phyloP scores from a whole-genome alignment of 352 stramenopile genomes.

The Peronospora farinosa region DNA sequence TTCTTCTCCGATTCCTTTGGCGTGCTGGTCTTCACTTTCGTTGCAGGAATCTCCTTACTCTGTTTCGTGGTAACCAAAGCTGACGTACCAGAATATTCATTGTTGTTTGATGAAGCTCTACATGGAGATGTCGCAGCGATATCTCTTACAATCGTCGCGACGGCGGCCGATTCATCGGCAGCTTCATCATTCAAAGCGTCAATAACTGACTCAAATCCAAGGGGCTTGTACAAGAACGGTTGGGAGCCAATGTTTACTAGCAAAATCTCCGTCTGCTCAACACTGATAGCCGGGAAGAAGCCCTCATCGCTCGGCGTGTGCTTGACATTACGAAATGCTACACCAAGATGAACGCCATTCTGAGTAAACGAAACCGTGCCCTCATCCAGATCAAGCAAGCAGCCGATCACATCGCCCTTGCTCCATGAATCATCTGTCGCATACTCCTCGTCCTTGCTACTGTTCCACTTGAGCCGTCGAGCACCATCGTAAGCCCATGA shows the following conservation, averaged over 20 bases:
- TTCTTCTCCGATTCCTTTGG: slow-evolving; percentile 14
- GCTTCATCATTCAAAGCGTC: slow-evolving; percentile 27
- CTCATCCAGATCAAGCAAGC: slow-evolving; percentile 70
- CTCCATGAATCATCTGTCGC: slow-evolving; percentile 48
- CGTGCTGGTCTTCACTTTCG: slow-evolving; percentile 5
- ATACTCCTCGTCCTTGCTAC: slow-evolving; percentile 55
- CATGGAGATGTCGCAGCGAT: not conserved
- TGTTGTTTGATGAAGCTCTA: not conserved
- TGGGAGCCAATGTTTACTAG: slow-evolving; percentile 81
- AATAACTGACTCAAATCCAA: slow-evolving; percentile 43
- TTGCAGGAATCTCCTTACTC: slow-evolving; percentile 1
- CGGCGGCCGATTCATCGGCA: slow-evolving; percentile 1
- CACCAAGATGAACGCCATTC: slow-evolving; percentile 70
- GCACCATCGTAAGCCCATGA: slow-evolving; percentile 90
- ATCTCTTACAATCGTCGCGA: not conserved
- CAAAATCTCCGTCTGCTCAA: slow-evolving; percentile 78
- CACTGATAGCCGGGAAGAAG: slow-evolving; percentile 77
- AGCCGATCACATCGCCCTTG: slow-evolving; percentile 86
- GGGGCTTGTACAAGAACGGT: slow-evolving; percentile 50
- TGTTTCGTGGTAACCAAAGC: slow-evolving; percentile 1
- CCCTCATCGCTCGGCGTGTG: slow-evolving; percentile 21
- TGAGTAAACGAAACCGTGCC: slow-evolving; percentile 71
- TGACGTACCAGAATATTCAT: not conserved
- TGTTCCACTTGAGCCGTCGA: slow-evolving; percentile 82
- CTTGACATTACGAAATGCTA: slow-evolving; percentile 52